These are phyloP conservation scores for Solanum hybrid DNA, from an alignment of 305 asterid species.

Conservation along the genomic window DNA sequence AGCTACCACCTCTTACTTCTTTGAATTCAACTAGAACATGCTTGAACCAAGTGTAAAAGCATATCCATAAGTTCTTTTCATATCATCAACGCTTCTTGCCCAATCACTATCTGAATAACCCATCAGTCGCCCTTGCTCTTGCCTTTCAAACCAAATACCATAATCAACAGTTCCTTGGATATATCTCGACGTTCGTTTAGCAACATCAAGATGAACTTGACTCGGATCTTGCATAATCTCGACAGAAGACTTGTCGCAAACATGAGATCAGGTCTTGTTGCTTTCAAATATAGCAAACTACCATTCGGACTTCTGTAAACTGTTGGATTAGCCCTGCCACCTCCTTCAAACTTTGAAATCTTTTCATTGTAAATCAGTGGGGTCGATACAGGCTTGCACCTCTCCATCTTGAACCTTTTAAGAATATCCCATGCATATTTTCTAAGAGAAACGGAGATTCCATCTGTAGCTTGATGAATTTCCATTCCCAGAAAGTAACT, in stretches of 20 bases:
- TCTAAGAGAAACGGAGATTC: not conserved
- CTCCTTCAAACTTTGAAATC: not conserved
- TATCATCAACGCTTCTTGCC: no score
- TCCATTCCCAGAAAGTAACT: not conserved
- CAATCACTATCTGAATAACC: no score
- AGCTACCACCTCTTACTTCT: no score
- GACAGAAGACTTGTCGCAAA: not conserved
- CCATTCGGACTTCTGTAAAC: not conserved
- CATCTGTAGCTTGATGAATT: not conserved
- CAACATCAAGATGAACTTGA: not conserved
- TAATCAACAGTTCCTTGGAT: not conserved
- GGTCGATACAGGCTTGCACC: not conserved
- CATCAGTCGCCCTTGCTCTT: not conserved
- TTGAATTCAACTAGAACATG: no score
- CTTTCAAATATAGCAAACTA: not conserved
- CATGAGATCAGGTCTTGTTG: not conserved
- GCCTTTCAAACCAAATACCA: not conserved
- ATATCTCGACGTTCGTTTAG: not conserved
- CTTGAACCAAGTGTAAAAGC: no score
- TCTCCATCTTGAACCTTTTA: not conserved
- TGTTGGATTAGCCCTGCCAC: not conserved
- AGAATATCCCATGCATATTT: not conserved
- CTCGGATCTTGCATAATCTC: not conserved
- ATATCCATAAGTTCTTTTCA: no score
- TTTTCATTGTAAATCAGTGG: not conserved